These are phyloP conservation scores for Debaryomyces robertsiae DNA, from an alignment of 1,139 yeast species.

Conservation along the genomic window DNA sequence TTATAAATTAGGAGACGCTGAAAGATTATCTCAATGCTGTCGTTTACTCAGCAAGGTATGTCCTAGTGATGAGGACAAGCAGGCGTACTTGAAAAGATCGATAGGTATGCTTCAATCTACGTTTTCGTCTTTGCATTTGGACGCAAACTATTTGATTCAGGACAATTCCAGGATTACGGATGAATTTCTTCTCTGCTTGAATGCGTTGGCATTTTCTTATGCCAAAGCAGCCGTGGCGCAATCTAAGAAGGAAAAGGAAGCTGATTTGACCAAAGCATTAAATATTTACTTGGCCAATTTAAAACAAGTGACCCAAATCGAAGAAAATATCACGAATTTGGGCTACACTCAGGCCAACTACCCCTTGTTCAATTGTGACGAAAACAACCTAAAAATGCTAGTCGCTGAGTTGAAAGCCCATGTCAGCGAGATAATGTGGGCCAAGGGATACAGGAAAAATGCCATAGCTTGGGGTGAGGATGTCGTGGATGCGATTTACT, in stretches of 20 bases:
- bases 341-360: constrained; percentile 30
- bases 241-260: constrained; percentile 17
- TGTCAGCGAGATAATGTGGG: constrained; percentile 69
- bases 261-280: constrained; percentile 28
- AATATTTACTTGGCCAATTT: constrained; percentile 44
- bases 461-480: constrained; percentile 70
- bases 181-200: constrained; percentile 38
- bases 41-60: constrained; percentile 37
- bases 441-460: constrained; percentile 49
- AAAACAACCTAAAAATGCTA: constrained; percentile 30
- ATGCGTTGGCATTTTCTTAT: constrained; percentile 37
- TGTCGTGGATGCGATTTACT: constrained; percentile 41
- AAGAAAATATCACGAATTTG: constrained; percentile 22
- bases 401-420: constrained; percentile 54
- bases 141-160: constrained; percentile 29
- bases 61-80: constrained; percentile 29
- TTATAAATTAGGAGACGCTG: constrained; percentile 47
- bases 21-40: constrained; percentile 45
- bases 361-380: constrained; percentile 43
- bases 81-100: constrained; percentile 41
- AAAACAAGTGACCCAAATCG: constrained; percentile 27
- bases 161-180: constrained; percentile 38
- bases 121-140: constrained; percentile 31
- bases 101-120: constrained; percentile 40
- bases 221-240: constrained; percentile 24